Conservation (phyloP, 2,329 filamentous ascomycete genomes). For the Cladophialophora exuberans region DNA sequence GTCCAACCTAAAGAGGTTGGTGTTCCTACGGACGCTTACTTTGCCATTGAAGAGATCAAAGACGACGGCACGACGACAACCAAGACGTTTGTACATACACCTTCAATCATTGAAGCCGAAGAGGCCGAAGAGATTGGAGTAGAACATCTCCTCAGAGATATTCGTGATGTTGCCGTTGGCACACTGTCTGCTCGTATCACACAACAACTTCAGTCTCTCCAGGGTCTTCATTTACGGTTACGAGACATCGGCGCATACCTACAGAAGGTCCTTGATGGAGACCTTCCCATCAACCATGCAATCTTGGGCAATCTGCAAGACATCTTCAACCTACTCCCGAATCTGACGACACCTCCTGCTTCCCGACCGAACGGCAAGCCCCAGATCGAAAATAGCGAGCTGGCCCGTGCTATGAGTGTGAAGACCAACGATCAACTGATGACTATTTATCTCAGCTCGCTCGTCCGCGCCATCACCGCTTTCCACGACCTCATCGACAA, state of each 20-base stretch:
- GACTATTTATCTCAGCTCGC: slow-evolving; percentile 94
- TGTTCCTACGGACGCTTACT: slow-evolving; percentile 97
- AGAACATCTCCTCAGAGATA: slow-evolving; percentile 95
- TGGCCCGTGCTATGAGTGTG: slow-evolving; percentile 95
- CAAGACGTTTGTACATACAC: slow-evolving; percentile 97
- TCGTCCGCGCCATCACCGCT: slow-evolving; percentile 96
- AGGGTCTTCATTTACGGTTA: slow-evolving; percentile 90
- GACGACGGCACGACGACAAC: slow-evolving; percentile 97
- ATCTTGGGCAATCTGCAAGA: slow-evolving; percentile 99
- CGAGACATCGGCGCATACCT: slow-evolving; percentile 95
- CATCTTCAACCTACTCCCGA: slow-evolving; percentile 97
- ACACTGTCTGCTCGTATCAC: slow-evolving; percentile 96
- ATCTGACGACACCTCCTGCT: slow-evolving; percentile 81
- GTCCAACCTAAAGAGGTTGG: slow-evolving; percentile 98
- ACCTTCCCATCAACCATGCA: slow-evolving; percentile 93
- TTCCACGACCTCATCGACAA: slow-evolving; percentile 99
- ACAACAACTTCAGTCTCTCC: slow-evolving; percentile 94
- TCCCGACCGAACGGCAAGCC: slow-evolving; percentile 58
- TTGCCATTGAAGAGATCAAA: slow-evolving; percentile 99
- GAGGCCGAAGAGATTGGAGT: slow-evolving; percentile 99
- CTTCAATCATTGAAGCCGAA: slow-evolving; percentile 97
- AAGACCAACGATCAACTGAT: slow-evolving; percentile 99
- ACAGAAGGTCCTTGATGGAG: slow-evolving; percentile 90
- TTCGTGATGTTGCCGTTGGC: slow-evolving; percentile 95
- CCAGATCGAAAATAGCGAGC: slow-evolving; percentile 72